These are phyloP conservation scores for Debaryomycetaceae sp. DNA, from an alignment of 1,139 yeast genomes.

Conservation along the genomic window DNA sequence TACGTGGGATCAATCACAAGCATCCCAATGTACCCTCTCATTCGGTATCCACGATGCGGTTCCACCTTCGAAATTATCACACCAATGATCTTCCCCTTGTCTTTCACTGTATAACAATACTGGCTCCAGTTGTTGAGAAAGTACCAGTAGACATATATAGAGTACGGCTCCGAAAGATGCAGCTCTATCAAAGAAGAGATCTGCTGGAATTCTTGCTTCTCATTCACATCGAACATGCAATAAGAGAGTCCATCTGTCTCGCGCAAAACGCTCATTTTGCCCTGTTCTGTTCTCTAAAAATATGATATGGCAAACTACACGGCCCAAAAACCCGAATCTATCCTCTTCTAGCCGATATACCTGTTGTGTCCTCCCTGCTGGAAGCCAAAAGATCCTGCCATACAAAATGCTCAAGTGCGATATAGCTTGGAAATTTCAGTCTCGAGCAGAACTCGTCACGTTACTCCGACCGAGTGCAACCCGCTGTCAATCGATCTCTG, in stretches of 20 bases:
- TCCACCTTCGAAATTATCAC: constrained; percentile 85
- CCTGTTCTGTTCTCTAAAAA: too few species aligned
- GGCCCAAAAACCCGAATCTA: too few species aligned
- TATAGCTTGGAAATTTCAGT: too few species aligned
- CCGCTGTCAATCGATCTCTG: too few species aligned
- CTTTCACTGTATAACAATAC: constrained; percentile 38
- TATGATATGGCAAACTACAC: too few species aligned
- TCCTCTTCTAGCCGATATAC: too few species aligned
- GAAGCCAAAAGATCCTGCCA: too few species aligned
- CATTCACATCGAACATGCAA: constrained; percentile 19
- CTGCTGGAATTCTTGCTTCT: constrained; percentile 27
- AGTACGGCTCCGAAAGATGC: constrained; percentile 46
- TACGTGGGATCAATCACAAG: constrained; percentile 71
- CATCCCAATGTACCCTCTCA: constrained; percentile 95
- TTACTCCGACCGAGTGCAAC: too few species aligned
- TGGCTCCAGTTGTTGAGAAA: constrained; percentile 47
- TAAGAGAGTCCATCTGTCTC: constrained; percentile 9
- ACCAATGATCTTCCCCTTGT: constrained; percentile 48
- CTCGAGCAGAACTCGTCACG: too few species aligned
- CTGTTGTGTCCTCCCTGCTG: too few species aligned
- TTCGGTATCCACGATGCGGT: constrained; percentile 65
- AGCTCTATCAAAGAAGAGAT: constrained; percentile 30
- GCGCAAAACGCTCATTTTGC: neutral
- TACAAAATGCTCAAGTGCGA: too few species aligned
- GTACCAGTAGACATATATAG: constrained; percentile 49